These are phyloP conservation scores for Triticum aestivum DNA, from an alignment of 176 grass and related monocot species.

Conservation along the genomic window IWGSC_CS_RefSeq_v2.1 NC_057812.1:159027742-159028241, in stretches of 20 bases:
- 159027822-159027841: not conserved
- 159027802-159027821: too few species aligned
- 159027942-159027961: not conserved
- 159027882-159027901: not conserved
- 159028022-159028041: not conserved
- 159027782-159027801: not conserved
- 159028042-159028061: not conserved
- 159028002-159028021: not conserved
- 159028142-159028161: not conserved
- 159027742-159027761: too few species aligned
- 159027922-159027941: not conserved
- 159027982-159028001: not conserved
- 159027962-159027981: not conserved
- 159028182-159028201: not conserved
- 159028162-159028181: not conserved
- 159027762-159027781: too few species aligned
- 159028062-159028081: not conserved
- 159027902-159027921: constrained; percentile 4
- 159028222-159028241: not conserved
- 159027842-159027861: not conserved
- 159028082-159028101: not conserved
- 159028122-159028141: not conserved
- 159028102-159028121: too few species aligned
- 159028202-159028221: not conserved
- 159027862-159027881: not conserved